Base-by-base conservation (phyloP, 371 early-diverging fungal species). In the Mucor saturninus region DNA sequence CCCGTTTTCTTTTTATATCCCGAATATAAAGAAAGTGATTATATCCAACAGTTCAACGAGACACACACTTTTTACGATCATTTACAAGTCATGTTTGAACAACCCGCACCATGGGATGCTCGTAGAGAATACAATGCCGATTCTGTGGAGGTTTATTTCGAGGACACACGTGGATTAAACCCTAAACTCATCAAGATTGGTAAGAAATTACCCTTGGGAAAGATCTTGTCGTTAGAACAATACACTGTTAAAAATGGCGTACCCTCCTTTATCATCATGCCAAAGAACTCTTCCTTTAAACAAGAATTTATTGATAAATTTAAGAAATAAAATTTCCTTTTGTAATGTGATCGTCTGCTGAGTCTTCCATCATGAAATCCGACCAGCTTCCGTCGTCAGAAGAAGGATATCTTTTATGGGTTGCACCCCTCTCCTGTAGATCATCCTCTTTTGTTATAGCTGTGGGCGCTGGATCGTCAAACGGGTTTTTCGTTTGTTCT, bases 1-100 rank as follows among this genome's bases (percentile, higher is more conserved):
- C 98, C 98, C 0, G 94, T 93, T 2, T 84, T 95, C 59, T 94
- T 98, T 63, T 72, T 97, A 74, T 98, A 98, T 75, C 98, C 98
- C 4, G 97, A 98, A 73, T 83, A 89, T 72, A 89, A 90, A 63
- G 91, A 98, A 68, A 91, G 93, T 4, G 98, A 98, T 72, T 87
- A 94, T 62, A 93, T 98, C 54, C 86, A 90, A 61, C 77, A 83
- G 28, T 95, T 95, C 67, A 82, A 94, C 72, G 98, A 98, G 73
- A 75, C 82, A 13, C 81, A 86, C 62, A 86, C 94, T 21, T 92
- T 98, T 64, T 64, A 76, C 48, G 95, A 94, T 61, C 96, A 96
- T 69, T 67, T 98, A 32, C 83, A 86, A 43, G 75, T 88, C 45
- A 93, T 98, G 76, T 92, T 97, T 72, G 91, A 86, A 48, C 84